Evolutionary conservation across 2,329 filamentous ascomycete species (phyloP).

Genomic region (Polychaeton citri): DNA sequence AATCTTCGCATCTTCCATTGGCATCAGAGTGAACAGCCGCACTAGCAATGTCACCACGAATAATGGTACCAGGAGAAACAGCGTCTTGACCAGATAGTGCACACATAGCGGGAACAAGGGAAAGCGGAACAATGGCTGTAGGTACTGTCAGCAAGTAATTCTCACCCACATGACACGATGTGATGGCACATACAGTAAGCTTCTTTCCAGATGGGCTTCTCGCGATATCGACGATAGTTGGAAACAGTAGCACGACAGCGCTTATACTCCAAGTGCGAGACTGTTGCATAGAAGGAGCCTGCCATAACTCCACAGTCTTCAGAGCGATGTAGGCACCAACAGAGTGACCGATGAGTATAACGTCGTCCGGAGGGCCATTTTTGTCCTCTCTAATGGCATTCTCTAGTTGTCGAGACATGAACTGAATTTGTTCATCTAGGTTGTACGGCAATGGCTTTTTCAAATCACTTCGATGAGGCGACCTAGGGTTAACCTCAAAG

Average conservation of each 20-base stretch:
- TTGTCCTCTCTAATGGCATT: neutral
- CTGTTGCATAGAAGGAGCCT: conserved; percentile 3
- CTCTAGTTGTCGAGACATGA: conserved; percentile 31
- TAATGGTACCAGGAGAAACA: conserved; percentile 30
- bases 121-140: conserved; percentile 6
- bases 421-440: conserved; percentile 38
- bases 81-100: conserved; percentile 23
- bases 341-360: conserved; percentile 33
- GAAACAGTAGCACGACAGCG: conserved; percentile 29
- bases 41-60: conserved; percentile 29
- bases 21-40: conserved; percentile 28
- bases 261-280: conserved; percentile 6
- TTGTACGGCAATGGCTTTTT: conserved; percentile 24
- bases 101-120: conserved; percentile 26
- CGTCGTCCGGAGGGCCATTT: conserved; percentile 17
- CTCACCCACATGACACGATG: neutral
- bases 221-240: conserved; percentile 34
- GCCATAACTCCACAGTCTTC: conserved; percentile 8
- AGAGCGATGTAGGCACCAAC: conserved; percentile 34
- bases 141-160: neutral
- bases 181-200: conserved; percentile 21
- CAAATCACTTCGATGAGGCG: neutral
- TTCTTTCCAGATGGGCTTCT: conserved; percentile 30
- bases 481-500: conserved; percentile 24
- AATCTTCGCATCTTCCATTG: conserved; percentile 29